These are phyloP conservation scores for Tuber calosporum DNA, from an alignment of 495 filamentous ascomycete genomes.

Conservation along the genomic window DNA sequence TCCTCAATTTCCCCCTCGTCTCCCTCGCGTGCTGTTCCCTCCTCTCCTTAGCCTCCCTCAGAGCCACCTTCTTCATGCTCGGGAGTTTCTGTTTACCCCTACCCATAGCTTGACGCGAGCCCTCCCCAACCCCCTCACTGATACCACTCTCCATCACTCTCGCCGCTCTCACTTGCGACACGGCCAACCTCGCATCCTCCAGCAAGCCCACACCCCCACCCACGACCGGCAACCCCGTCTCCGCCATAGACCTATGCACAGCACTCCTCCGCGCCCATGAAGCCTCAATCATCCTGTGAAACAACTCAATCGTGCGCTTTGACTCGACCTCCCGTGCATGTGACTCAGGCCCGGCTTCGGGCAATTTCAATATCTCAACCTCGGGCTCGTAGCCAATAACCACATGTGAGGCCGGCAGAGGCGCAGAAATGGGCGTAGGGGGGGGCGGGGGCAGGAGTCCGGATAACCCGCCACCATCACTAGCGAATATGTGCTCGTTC, in stretches of 20 bases:
- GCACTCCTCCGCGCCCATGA: background rate
- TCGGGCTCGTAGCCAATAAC: conserved; percentile 13
- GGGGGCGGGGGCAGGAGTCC: conserved; percentile 11
- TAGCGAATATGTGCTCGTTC: background rate
- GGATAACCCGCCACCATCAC: background rate
- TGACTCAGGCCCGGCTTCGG: background rate
- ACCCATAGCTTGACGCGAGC: background rate
- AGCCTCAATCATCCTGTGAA: background rate
- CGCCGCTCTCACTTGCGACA: background rate
- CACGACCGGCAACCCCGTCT: conserved; percentile 1
- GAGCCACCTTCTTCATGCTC: background rate
- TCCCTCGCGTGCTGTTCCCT: background rate
- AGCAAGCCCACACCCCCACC: background rate
- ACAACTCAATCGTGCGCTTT: background rate
- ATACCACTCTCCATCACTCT: background rate
- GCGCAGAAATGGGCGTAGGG: conserved; percentile 6
- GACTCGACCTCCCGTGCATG: conserved; percentile 4
- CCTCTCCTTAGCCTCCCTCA: background rate
- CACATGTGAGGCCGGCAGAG: background rate
- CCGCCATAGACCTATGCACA: background rate
- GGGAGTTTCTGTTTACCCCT: background rate
- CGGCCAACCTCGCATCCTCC: background rate
- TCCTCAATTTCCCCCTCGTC: background rate
- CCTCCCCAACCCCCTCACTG: background rate
- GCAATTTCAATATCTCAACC: conserved; percentile 13